Evolutionary conservation across 768 basidiomycete species (phyloP).

Genomic region (Tricholoma hemisulphureum): DNA sequence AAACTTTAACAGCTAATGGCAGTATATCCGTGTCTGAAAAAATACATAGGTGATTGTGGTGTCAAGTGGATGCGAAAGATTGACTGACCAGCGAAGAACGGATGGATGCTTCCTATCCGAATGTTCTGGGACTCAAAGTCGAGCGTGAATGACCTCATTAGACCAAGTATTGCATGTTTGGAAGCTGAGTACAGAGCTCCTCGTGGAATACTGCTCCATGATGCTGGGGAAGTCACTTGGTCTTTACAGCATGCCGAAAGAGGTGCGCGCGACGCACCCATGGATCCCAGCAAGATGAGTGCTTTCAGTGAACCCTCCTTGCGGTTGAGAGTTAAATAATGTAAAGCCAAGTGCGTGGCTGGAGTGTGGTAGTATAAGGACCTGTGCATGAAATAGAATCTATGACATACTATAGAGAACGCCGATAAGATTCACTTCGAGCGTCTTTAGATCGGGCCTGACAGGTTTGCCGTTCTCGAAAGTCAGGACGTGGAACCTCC

Average conservation of each 20-base stretch:
- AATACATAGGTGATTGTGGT: background rate
- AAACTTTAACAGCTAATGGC: conserved; percentile 34
- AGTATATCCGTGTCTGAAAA: conserved; percentile 49
- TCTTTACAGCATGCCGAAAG: background rate
- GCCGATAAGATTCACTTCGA: conserved; percentile 50
- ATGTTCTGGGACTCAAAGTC: conserved; percentile 36
- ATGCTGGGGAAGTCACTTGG: conserved; percentile 35
- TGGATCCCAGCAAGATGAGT: conserved; percentile 52
- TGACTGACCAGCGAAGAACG: conserved; percentile 50
- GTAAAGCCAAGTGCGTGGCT: conserved; percentile 51
- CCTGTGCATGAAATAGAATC: background rate
- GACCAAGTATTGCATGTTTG: conserved; percentile 53
- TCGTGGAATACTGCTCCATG: conserved; percentile 45
- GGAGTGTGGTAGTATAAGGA: background rate
- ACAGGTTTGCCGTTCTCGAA: conserved; percentile 42
- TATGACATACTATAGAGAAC: conserved; percentile 44
- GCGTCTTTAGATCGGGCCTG: conserved; percentile 42
- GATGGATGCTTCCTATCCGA: conserved; percentile 47
- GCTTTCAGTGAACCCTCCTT: conserved; percentile 45
- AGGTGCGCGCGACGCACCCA: conserved; percentile 35
- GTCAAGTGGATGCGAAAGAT: background rate
- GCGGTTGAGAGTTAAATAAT: conserved; percentile 45
- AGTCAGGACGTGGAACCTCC: conserved; percentile 26
- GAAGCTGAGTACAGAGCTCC: conserved; percentile 49
- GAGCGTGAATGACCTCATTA: conserved; percentile 48